Evolutionary conservation across 2,329 filamentous ascomycete species (phyloP).

Genomic region (Colletotrichum spinosum): DNA sequence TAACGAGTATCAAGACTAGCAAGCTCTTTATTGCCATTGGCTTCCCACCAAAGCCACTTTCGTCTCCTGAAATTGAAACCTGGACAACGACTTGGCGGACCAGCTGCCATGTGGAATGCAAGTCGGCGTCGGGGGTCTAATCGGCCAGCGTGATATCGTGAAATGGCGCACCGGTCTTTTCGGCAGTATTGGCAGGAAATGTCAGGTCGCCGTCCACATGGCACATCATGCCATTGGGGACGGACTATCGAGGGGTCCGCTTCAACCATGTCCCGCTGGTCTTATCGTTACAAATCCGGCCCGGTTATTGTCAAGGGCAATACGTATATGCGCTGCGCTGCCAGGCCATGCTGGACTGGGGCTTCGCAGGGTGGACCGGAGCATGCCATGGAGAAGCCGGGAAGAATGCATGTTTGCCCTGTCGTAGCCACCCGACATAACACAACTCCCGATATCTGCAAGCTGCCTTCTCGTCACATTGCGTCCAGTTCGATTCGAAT

Average conservation of each 20-base stretch:
- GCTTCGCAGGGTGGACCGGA: constrained; percentile 5
- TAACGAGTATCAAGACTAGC: too few relatives aligned
- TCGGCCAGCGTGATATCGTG: too few relatives aligned
- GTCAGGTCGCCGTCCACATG: constrained; percentile 24
- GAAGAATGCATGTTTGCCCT: constrained; percentile 28
- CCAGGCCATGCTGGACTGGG: too few relatives aligned
- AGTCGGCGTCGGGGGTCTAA: too few relatives aligned
- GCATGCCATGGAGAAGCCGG: constrained; percentile 6
- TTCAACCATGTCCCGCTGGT: constrained; percentile 14
- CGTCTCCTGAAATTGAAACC: too few relatives aligned
- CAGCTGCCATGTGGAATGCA: background rate
- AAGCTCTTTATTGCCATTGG: too few relatives aligned
- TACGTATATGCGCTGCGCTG: too few relatives aligned
- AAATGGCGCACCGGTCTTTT: too few relatives aligned
- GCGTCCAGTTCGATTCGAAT: constrained; percentile 7
- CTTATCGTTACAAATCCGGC: constrained; percentile 14
- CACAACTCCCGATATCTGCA: constrained; percentile 28
- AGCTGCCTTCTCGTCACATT: constrained; percentile 26
- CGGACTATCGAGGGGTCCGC: constrained; percentile 28
- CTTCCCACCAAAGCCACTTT: too few relatives aligned
- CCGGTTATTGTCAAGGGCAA: background rate
- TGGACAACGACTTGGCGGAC: too few relatives aligned
- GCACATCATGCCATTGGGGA: constrained; percentile 25
- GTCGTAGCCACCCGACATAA: constrained; percentile 13
- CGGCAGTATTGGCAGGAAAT: constrained; percentile 18